Evolutionary conservation across 306 rosid species (phyloP).

Genomic region (Canavalia gladiata): DNA sequence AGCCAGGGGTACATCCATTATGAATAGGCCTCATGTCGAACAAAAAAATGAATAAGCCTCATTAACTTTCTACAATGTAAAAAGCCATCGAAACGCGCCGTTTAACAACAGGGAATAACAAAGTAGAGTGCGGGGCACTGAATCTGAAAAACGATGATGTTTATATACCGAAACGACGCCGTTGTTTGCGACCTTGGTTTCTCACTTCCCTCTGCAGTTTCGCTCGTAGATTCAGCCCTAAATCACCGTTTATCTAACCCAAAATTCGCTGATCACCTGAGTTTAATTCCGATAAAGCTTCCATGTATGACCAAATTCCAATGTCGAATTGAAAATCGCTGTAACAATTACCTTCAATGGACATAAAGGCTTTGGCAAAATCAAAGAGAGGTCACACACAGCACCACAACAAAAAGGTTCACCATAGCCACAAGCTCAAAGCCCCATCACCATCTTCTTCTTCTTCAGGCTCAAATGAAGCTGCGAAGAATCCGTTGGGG

Average conservation of each 20-base stretch:
- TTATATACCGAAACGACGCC: not conserved
- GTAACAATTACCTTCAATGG: constrained; percentile 53
- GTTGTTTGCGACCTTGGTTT: not conserved
- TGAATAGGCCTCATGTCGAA: too few relatives aligned
- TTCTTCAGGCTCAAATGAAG: constrained; percentile 37
- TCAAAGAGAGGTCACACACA: constrained; percentile 88
- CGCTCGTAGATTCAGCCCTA: constrained; percentile 29
- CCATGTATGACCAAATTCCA: not conserved
- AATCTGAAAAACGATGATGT: not conserved
- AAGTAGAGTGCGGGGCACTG: too few relatives aligned
- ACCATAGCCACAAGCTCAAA: constrained; percentile 59
- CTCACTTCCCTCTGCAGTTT: too few relatives aligned
- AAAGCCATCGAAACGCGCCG: too few relatives aligned
- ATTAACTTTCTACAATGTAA: too few relatives aligned
- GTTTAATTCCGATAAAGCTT: constrained; percentile 26
- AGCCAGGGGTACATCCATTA: too few relatives aligned
- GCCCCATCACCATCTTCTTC: constrained; percentile 50
- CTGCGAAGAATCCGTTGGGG: constrained; percentile 53
- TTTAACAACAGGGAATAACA: too few relatives aligned
- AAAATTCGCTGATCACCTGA: not conserved
- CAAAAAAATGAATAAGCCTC: too few relatives aligned
- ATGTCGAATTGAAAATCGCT: constrained; percentile 10
- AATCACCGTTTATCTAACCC: constrained; percentile 21
- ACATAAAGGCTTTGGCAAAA: constrained; percentile 82
- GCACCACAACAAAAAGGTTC: constrained; percentile 67